Percentiles rank a stretch among this genome's conserved stretches.
Evolutionary conservation across 2,329 filamentous ascomycete species (phyloP).

Genomic region (Penicillium sclerotiorum): DNA sequence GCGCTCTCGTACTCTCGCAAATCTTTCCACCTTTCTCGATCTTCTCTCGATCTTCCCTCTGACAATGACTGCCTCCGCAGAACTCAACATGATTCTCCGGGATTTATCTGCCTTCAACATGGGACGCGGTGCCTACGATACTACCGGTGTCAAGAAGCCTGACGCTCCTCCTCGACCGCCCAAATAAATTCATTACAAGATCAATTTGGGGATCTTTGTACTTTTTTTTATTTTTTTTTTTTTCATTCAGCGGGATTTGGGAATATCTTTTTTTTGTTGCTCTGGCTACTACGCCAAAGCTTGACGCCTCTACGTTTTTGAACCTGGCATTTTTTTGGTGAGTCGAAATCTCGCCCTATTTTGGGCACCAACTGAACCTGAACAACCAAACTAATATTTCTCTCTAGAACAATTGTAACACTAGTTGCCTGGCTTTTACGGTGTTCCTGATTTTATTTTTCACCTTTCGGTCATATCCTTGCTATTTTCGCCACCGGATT

Average conservation of each 20-base stretch:
- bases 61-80: slow-evolving; percentile 35
- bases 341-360: slow-evolving; percentile 21
- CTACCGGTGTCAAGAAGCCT: slow-evolving; percentile 55
- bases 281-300: slow-evolving; percentile 28
- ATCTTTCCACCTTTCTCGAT: slow-evolving; percentile 3
- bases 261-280: slow-evolving; percentile 16
- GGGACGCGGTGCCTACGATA: slow-evolving; percentile 56
- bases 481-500: slow-evolving; percentile 21
- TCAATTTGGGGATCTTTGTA: slow-evolving; percentile 17
- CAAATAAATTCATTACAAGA: slow-evolving; percentile 28
- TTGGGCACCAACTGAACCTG: slow-evolving; percentile 25
- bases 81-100: slow-evolving; percentile 45
- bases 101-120: slow-evolving; percentile 49
- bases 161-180: slow-evolving; percentile 48
- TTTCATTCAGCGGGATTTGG: slow-evolving; percentile 20
- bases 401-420: slow-evolving; percentile 34
- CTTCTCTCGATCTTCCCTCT: slow-evolving; percentile 20
- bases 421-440: slow-evolving; percentile 19
- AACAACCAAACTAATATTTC: slow-evolving; percentile 16
- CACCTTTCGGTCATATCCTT: slow-evolving; percentile 20
- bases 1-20: slow-evolving; percentile 4
- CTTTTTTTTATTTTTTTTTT: no score
- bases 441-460: slow-evolving; percentile 10
- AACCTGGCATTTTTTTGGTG: slow-evolving; percentile 30
- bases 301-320: slow-evolving; percentile 32